Percentiles rank a stretch among this genome's conserved stretches.
phyloP scores from a whole-genome alignment of 1,284 basidiomycete genomes.

The Trichosporon sp. region DNA sequence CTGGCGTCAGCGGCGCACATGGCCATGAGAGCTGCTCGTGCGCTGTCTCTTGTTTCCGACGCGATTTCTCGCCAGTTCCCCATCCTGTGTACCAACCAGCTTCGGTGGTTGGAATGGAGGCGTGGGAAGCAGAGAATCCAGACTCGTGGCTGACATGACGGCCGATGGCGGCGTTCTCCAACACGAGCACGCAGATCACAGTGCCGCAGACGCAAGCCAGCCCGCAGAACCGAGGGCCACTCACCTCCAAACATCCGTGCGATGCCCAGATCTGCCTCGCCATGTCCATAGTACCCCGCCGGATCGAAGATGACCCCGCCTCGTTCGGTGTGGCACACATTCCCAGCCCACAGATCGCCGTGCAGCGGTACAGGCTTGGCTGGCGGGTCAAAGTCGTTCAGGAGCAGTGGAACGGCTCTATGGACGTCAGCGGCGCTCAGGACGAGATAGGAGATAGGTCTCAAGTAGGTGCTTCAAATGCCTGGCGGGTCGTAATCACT shows the following conservation, averaged over 20 bases:
- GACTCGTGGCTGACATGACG: too few relatives aligned
- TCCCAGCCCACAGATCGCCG: slow-evolving; percentile 69
- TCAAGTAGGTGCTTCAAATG: too few relatives aligned
- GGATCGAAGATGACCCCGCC: slow-evolving; percentile 70
- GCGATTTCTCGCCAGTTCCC: too few relatives aligned
- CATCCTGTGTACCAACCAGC: too few relatives aligned
- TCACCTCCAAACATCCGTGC: slow-evolving; percentile 70
- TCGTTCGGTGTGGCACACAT: slow-evolving; percentile 53
- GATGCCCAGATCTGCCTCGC: slow-evolving; percentile 79
- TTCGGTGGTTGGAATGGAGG: too few relatives aligned
- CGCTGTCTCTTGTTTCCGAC: too few relatives aligned
- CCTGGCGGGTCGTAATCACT: slow-evolving; percentile 43
- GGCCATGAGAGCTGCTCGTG: too few relatives aligned
- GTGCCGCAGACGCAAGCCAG: too few relatives aligned
- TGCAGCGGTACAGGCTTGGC: slow-evolving; percentile 72
- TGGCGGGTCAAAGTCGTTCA: slow-evolving; percentile 54
- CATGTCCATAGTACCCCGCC: slow-evolving; percentile 75
- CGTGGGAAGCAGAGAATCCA: too few relatives aligned
- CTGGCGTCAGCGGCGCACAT: slow-evolving; percentile 25
- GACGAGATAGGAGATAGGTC: neutral
- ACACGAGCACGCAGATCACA: too few relatives aligned
- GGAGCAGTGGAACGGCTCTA: slow-evolving; percentile 70
- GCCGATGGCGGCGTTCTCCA: too few relatives aligned
- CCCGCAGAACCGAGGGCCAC: slow-evolving; percentile 1
- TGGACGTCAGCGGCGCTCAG: neutral